Percentiles rank a stretch among this genome's conserved stretches.
Conservation (phyloP, 768 basidiomycete species). For the Kwoniella mangroviensis region DNA sequence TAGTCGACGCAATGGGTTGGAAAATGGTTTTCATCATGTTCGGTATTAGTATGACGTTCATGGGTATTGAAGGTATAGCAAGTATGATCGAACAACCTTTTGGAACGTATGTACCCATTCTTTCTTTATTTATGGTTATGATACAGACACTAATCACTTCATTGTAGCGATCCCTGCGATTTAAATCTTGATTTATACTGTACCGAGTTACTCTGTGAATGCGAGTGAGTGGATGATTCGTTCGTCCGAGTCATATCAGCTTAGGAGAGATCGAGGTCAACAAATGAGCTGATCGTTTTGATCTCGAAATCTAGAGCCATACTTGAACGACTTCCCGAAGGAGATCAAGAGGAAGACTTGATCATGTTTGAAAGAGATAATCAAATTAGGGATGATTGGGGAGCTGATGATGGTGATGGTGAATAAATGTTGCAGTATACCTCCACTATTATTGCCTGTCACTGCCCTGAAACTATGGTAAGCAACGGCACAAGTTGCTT, state of each 20-base stretch:
- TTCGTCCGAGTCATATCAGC: neutral
- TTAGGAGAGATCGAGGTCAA: neutral
- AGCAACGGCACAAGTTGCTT: too few relatives aligned
- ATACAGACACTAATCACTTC: too few relatives aligned
- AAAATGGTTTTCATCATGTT: constrained; percentile 82
- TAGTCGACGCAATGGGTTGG: constrained; percentile 80
- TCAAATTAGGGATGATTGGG: constrained; percentile 34
- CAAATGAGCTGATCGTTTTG: neutral
- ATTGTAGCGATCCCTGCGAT: constrained; percentile 50
- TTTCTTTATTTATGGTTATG: neutral
- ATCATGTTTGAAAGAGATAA: constrained; percentile 22
- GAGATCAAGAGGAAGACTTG: constrained; percentile 59
- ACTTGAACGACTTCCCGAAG: constrained; percentile 54
- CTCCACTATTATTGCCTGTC: too few relatives aligned
- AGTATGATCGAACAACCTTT: constrained; percentile 96
- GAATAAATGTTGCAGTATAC: constrained; percentile 15
- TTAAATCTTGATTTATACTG: constrained; percentile 72
- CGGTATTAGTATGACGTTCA: constrained; percentile 57
- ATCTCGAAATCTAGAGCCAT: constrained; percentile 35
- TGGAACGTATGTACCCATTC: constrained; percentile 68
- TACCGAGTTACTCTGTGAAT: constrained; percentile 81
- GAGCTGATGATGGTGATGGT: constrained; percentile 37
- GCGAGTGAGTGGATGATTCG: constrained; percentile 62
- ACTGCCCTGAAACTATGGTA: too few relatives aligned
- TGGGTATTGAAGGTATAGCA: constrained; percentile 81